Conservation (phyloP, 495 filamentous ascomycete species). For the Aspergillus olivimuriae region DNA sequence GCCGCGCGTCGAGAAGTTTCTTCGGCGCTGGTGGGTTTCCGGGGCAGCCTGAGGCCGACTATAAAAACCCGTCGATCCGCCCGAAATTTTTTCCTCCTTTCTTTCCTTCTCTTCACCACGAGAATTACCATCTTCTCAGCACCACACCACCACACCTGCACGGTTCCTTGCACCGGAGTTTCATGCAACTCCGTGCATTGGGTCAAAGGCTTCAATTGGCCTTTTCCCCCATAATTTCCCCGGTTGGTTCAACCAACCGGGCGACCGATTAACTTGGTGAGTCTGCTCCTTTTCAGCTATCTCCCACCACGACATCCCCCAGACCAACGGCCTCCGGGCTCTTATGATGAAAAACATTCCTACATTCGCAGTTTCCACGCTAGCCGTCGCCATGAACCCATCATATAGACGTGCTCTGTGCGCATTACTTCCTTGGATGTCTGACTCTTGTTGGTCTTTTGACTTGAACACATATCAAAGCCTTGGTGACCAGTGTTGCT, state of each 20-base stretch:
- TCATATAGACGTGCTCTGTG: slow-evolving; percentile 38
- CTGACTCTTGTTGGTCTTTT: slow-evolving; percentile 26
- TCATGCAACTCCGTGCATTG: slow-evolving; percentile 9
- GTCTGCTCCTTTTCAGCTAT: slow-evolving; percentile 4
- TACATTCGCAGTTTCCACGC: slow-evolving; percentile 53
- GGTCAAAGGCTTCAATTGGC: too few species aligned
- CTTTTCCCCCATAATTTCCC: too few species aligned
- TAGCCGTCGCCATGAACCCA: slow-evolving; percentile 45
- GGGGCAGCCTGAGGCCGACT: slow-evolving; percentile 30
- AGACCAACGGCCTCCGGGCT: slow-evolving; percentile 19
- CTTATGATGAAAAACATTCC: slow-evolving; percentile 45
- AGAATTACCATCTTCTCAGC: background rate
- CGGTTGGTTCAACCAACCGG: background rate
- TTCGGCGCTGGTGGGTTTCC: slow-evolving; percentile 24
- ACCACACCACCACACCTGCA: too few species aligned
- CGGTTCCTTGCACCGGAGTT: slow-evolving; percentile 1
- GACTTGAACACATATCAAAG: too few species aligned
- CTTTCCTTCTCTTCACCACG: slow-evolving; percentile 13
- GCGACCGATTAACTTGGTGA: slow-evolving; percentile 4
- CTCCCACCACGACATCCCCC: slow-evolving; percentile 5
- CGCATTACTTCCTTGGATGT: slow-evolving; percentile 50
- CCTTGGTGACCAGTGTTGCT: slow-evolving; percentile 8
- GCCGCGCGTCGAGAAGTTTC: slow-evolving; percentile 25
- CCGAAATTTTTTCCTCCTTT: slow-evolving; percentile 27
- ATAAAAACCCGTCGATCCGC: slow-evolving; percentile 27